Conservation (phyloP, 2,329 filamentous ascomycete genomes). For the Neofusicoccum cordaticola region DNA sequence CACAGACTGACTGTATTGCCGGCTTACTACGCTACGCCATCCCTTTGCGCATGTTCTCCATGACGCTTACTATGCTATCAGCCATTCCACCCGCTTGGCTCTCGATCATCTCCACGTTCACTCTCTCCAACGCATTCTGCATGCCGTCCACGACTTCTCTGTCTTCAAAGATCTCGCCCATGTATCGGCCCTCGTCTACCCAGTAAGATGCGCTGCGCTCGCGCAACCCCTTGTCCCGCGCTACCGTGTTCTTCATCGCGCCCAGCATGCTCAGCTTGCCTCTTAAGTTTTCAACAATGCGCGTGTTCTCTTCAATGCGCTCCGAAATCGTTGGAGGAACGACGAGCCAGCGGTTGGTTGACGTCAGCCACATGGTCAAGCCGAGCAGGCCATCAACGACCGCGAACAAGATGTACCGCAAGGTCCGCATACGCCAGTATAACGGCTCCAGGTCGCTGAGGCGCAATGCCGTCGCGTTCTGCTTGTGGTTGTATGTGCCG, state of each 20-base stretch:
- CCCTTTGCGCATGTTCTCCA: slow-evolving; percentile 7
- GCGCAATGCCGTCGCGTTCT: slow-evolving; percentile 61
- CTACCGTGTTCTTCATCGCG: slow-evolving; percentile 75
- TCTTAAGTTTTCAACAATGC: slow-evolving; percentile 57
- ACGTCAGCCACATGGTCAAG: slow-evolving; percentile 68
- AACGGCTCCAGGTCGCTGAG: slow-evolving; percentile 64
- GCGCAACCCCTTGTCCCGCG: slow-evolving; percentile 70
- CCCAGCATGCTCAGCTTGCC: slow-evolving; percentile 69
- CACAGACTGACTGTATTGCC: neutral
- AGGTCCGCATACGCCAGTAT: slow-evolving; percentile 65
- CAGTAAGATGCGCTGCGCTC: slow-evolving; percentile 70
- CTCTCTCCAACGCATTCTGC: slow-evolving; percentile 63
- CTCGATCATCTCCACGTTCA: slow-evolving; percentile 61
- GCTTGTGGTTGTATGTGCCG: slow-evolving; percentile 62
- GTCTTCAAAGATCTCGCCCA: slow-evolving; percentile 75
- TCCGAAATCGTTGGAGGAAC: slow-evolving; percentile 60
- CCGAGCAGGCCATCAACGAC: slow-evolving; percentile 63
- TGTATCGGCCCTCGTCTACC: slow-evolving; percentile 70
- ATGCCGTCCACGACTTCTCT: slow-evolving; percentile 70
- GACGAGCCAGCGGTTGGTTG: slow-evolving; percentile 76
- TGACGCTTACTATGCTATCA: slow-evolving; percentile 29
- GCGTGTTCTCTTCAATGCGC: slow-evolving; percentile 60
- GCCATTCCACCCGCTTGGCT: slow-evolving; percentile 58
- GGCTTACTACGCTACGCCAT: neutral
- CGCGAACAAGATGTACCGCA: slow-evolving; percentile 64